Evolutionary conservation across 352 stramenopile genomes (phyloP).

Genomic region (Thraustochytrium striatum): DNA sequence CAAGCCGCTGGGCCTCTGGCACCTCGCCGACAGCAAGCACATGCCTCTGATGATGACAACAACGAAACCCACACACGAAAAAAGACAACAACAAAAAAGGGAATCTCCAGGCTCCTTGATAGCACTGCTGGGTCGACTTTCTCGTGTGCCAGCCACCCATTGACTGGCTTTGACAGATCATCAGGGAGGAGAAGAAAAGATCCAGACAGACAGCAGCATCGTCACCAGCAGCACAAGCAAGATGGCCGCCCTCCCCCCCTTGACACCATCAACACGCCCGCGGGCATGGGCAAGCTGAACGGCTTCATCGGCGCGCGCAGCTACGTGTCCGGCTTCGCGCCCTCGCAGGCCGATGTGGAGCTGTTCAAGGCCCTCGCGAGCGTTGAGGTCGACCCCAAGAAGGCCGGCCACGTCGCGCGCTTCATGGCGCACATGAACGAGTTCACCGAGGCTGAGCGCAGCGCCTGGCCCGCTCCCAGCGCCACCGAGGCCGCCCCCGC

Average conservation of each 20-base stretch:
- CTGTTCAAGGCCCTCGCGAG: constrained; percentile 61
- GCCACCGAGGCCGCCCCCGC: constrained; percentile 46
- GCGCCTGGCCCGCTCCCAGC: constrained; percentile 27
- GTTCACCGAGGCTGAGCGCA: constrained; percentile 54
- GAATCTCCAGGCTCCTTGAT: too few species aligned
- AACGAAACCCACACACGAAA: too few species aligned
- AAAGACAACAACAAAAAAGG: too few species aligned
- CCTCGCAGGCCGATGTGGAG: constrained; percentile 64
- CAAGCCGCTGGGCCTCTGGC: too few species aligned
- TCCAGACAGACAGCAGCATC: too few species aligned
- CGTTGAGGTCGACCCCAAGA: constrained; percentile 58
- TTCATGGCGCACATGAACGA: constrained; percentile 67
- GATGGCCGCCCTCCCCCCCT: constrained; percentile 54
- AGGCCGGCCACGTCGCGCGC: constrained; percentile 66
- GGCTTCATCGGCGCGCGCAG: constrained; percentile 70
- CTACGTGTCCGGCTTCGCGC: constrained; percentile 72
- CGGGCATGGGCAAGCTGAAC: constrained; percentile 70
- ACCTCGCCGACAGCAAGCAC: too few species aligned
- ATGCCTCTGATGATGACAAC: too few species aligned
- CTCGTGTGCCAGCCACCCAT: too few species aligned
- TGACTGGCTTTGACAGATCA: too few species aligned
- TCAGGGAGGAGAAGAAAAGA: too few species aligned
- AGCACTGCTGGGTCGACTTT: too few species aligned
- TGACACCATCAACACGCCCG: constrained; percentile 63
- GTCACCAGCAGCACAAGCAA: constrained; percentile 37